Evolutionary conservation across 352 stramenopile genomes (phyloP).

Genomic region (Phytophthora pistaciae): DNA sequence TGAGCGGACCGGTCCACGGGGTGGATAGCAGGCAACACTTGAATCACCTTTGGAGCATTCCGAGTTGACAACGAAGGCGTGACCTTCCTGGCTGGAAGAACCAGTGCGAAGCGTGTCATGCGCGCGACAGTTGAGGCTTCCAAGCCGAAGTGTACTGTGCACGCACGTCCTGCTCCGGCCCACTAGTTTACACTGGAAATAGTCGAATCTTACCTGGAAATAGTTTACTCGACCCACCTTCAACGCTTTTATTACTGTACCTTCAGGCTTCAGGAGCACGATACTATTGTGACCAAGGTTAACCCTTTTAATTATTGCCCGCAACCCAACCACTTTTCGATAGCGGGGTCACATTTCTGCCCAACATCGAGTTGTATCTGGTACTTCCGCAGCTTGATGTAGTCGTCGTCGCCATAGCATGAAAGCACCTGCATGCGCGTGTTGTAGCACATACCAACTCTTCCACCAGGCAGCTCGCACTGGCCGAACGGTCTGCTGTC

Average conservation of each 20-base stretch:
- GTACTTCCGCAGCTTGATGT: conserved; percentile 22
- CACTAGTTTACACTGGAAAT: too few relatives aligned
- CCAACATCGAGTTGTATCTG: conserved; percentile 28
- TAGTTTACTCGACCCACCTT: not conserved
- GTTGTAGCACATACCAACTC: conserved; percentile 30
- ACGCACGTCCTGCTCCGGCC: not conserved
- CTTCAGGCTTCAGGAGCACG: too few relatives aligned
- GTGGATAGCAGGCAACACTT: not conserved
- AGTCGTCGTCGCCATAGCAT: conserved; percentile 27
- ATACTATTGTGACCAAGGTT: too few relatives aligned
- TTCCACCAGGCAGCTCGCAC: conserved; percentile 11
- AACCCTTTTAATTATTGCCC: not conserved
- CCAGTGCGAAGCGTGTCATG: not conserved
- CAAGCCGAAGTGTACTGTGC: not conserved
- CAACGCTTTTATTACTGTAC: too few relatives aligned
- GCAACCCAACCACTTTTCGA: conserved; percentile 30
- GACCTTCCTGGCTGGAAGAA: not conserved
- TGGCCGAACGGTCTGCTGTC: conserved; percentile 26
- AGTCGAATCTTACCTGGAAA: not conserved
- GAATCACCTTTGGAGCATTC: too few relatives aligned
- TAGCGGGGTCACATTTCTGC: conserved; percentile 10
- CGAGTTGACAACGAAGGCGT: not conserved
- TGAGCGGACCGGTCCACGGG: not conserved
- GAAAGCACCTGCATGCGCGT: conserved; percentile 34
- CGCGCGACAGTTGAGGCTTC: not conserved